A percentile compares a stretch with the other conserved stretches of the same genome.
phyloP scores from a whole-genome alignment of 2,329 filamentous ascomycete species.

The Epichloe coenophiala region DNA sequence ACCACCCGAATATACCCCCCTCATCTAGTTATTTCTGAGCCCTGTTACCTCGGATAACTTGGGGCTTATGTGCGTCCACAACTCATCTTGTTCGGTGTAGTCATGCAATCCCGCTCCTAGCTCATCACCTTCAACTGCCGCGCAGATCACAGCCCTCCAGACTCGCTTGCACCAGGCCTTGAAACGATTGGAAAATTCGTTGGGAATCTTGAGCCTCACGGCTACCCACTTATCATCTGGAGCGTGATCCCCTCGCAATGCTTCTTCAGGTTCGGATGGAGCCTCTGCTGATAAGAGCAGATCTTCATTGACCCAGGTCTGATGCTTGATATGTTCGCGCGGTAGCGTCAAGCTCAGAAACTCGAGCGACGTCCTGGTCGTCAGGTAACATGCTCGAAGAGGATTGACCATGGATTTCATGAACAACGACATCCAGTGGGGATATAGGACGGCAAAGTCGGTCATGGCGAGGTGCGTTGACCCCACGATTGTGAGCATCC shows the following conservation, averaged over 20 bases:
- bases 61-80: constrained; percentile 13
- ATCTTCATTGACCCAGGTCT: constrained; percentile 38
- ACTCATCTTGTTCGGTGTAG: constrained; percentile 10
- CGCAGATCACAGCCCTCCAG: constrained; percentile 8
- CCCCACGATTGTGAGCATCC: constrained; percentile 40
- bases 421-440: constrained; percentile 40
- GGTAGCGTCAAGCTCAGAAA: constrained; percentile 44
- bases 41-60: not conserved
- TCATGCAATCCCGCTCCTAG: constrained; percentile 8
- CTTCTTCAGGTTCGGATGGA: constrained; percentile 21
- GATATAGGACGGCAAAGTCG: constrained; percentile 53
- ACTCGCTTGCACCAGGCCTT: constrained; percentile 29
- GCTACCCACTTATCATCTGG: constrained; percentile 47
- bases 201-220: constrained; percentile 39
- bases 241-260: constrained; percentile 36
- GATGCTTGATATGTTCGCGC: constrained; percentile 30
- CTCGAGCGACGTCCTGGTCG: constrained; percentile 47
- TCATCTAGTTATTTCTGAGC: not conserved
- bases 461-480: constrained; percentile 53
- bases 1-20: not conserved
- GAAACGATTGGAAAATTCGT: constrained; percentile 40
- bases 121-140: constrained; percentile 2
- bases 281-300: constrained; percentile 31
- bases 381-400: constrained; percentile 47
- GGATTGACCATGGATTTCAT: constrained; percentile 53